Evolutionary conservation across 805 yeast species (phyloP), one percentile per base, ranked within the genome.

Genomic region (Wickerhamiella lipophila): DNA sequence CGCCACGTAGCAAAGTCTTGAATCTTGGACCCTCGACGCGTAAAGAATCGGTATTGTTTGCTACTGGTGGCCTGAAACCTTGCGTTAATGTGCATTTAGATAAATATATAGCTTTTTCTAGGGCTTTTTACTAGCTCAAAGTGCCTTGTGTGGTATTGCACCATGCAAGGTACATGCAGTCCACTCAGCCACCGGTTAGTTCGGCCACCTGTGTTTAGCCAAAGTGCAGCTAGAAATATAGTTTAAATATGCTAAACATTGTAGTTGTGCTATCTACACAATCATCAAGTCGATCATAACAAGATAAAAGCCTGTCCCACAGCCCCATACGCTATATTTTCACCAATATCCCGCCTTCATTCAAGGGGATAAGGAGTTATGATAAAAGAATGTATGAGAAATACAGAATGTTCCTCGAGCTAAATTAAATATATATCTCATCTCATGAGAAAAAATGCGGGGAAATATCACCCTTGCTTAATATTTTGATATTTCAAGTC

Each of bases 1-100:
- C 39, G 48, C 48, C 48, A 45, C 48, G 48, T 45, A 45, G 42
- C 48, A 44, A 34, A 34, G 34, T 16, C 30, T 18, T 38, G 21
- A 25, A 8, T 16, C 26, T 38, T n/a, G 32, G 32, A 7, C 32
- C 32, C 32, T 29, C n/a, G 6, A 13, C n/a, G 11, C 32, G 32
- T 29, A 13, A 29, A 29, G 11, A 29, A 29, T 29, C 3, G 6
- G 13, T 13, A 5, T 13, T 29, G 11, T 6, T 29, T 13, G 13
- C 13, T 29, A 6, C n/a, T 29, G n/a, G 3, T 29, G 32, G n/a
- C 12, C 32, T 29, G n/a, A n/a, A n/a, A n/a, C n/a, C n/a, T n/a
- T n/a, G n/a, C n/a, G n/a, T n/a, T n/a, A n/a, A n/a, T n/a, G n/a
- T n/a, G n/a, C n/a, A n/a, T n/a, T n/a, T n/a, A 25, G 27, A 7